Evolutionary conservation across 2,329 filamentous ascomycete species (phyloP).

Genomic region (Thelonectria blattea): DNA sequence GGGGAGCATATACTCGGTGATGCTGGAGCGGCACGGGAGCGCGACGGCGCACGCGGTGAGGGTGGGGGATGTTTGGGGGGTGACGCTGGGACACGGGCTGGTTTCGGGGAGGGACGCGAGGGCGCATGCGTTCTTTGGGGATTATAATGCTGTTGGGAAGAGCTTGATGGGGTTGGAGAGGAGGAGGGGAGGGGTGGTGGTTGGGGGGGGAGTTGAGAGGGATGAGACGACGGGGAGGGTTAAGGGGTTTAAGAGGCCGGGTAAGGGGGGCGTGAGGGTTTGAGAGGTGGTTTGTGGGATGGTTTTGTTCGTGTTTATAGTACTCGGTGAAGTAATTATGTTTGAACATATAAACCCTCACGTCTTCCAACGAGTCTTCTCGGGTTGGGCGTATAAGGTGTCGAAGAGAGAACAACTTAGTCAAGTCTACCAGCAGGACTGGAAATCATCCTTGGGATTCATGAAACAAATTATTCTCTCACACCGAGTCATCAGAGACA

Average conservation of each 20-base stretch:
- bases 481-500: no score
- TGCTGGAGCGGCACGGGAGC: slow-evolving; percentile 55
- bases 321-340: not conserved
- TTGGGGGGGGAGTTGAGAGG: slow-evolving; percentile 52
- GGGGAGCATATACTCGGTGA: slow-evolving; percentile 61
- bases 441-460: no score
- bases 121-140: slow-evolving; percentile 61
- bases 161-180: slow-evolving; percentile 46
- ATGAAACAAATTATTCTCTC: no score
- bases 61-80: slow-evolving; percentile 56
- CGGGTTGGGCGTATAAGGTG: no score
- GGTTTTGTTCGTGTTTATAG: not conserved
- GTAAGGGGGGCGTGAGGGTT: not conserved
- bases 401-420: no score
- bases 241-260: slow-evolving; percentile 31
- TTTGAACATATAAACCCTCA: not conserved
- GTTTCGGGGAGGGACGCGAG: slow-evolving; percentile 44
- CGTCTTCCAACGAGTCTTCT: no score
- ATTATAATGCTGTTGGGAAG: slow-evolving; percentile 51
- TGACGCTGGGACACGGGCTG: slow-evolving; percentile 65
- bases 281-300: not conserved
- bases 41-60: slow-evolving; percentile 57
- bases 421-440: no score
- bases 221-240: slow-evolving; percentile 48
- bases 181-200: slow-evolving; percentile 48